Percentiles rank a stretch among this genome's conserved stretches.
Conservation (phyloP, 257 asterid genomes). For the Avicennia marina region DNA sequence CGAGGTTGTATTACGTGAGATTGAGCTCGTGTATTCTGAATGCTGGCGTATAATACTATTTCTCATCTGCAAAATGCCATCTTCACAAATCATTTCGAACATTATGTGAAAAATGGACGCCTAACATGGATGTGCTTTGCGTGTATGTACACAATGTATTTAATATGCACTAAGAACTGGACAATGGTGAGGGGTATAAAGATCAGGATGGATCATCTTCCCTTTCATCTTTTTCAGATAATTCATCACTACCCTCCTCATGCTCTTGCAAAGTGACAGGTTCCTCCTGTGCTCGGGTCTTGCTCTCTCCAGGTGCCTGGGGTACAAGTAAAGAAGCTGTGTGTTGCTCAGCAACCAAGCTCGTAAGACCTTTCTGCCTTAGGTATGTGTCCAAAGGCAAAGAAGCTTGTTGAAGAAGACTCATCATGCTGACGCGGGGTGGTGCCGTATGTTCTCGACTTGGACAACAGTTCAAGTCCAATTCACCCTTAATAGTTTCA, state of each 20-base stretch:
- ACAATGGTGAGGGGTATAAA: background rate
- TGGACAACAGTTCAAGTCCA: constrained; percentile 74
- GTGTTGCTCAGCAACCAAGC: constrained; percentile 59
- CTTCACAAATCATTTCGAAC: constrained; percentile 10
- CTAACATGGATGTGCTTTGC: constrained; percentile 8
- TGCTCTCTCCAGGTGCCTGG: constrained; percentile 30
- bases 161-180: background rate
- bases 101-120: background rate
- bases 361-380: constrained; percentile 81
- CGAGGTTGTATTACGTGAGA: background rate
- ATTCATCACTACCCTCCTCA: constrained; percentile 35
- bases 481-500: constrained; percentile 37
- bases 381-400: constrained; percentile 75
- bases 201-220: constrained; percentile 29
- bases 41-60: background rate
- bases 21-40: constrained; percentile 12
- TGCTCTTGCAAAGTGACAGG: constrained; percentile 36
- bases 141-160: background rate
- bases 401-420: constrained; percentile 81
- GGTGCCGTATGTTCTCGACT: constrained; percentile 34
- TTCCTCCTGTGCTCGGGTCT: constrained; percentile 30
- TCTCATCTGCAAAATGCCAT: constrained; percentile 3
- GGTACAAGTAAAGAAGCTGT: constrained; percentile 33
- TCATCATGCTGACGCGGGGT: constrained; percentile 61
- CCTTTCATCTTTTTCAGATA: constrained; percentile 28